phyloP scores from a whole-genome alignment of 202 grass and related monocot genomes.

The Schoenoplectus triqueter region DNA sequence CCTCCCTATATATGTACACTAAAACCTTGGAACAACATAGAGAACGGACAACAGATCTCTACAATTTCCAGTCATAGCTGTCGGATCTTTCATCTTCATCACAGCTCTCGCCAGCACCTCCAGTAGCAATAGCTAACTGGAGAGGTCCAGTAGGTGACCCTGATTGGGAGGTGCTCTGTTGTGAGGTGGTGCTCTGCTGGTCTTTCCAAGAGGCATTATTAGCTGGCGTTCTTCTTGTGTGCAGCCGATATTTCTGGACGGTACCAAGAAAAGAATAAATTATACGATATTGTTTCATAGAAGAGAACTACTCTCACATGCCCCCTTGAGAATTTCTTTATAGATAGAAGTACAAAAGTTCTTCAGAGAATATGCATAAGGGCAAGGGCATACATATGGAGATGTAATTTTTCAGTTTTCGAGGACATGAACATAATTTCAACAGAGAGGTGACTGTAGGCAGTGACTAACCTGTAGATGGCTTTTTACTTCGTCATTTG shows the following conservation, averaged over 20 bases:
- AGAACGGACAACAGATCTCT: conserved; percentile 21
- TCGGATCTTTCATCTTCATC: conserved; percentile 68
- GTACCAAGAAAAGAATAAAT: neutral
- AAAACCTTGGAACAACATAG: conserved; percentile 18
- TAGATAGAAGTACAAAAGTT: too few relatives aligned
- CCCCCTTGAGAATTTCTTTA: neutral
- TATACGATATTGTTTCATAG: neutral
- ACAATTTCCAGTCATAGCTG: conserved; percentile 66
- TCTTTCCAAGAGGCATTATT: conserved; percentile 17
- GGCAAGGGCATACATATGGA: neutral
- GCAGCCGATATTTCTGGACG: conserved; percentile 86
- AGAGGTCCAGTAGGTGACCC: conserved; percentile 73
- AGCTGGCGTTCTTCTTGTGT: conserved; percentile 65
- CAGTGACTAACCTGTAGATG: conserved; percentile 73
- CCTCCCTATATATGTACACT: conserved; percentile 11
- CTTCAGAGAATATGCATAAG: neutral
- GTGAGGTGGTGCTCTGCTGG: conserved; percentile 65
- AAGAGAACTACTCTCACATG: neutral
- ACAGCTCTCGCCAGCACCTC: conserved; percentile 68
- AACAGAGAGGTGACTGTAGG: neutral
- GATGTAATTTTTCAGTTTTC: neutral
- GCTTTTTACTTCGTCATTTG: conserved; percentile 97
- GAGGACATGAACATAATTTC: neutral
- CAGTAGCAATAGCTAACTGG: conserved; percentile 56
- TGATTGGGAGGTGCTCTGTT: conserved; percentile 78